Evolutionary conservation across 371 early-diverging fungal species (phyloP), one percentile per base, ranked within the genome.

Genomic region (Syncephalastrum sp.): DNA sequence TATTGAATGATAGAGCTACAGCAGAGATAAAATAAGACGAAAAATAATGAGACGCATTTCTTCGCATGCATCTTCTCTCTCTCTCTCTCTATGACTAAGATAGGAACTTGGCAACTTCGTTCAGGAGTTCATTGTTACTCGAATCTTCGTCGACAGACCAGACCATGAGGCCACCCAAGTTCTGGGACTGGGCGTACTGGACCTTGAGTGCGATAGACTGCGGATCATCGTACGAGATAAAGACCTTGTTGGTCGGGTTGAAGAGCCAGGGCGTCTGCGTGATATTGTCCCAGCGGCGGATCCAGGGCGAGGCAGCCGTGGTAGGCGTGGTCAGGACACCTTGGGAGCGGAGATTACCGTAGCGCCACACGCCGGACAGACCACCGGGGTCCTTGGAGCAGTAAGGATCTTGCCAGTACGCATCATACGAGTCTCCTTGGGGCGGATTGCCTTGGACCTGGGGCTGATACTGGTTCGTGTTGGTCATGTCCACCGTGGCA

Each of bases 221-320:
- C 12, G 81, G 85, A 49, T 86, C 85, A 38, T 85, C 85, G 47
- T 85, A 85, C 7, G 85, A 81, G 25, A 86, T 74, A 47, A 82
- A 85, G 8, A 66, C 60, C 29, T 77, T 82, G 59, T 66, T 79
- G 1, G 61, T 56, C 16, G 82, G 76, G 54, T 79, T 82, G 46
- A 75, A 85, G 45, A 85, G 52, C 85, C 85, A 85, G 27, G 85
- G 85, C 1, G 85, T 85, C 4, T 69, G 59, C 1, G 74, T 70
- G 16, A 16, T 57, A 4, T 68, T 60, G 41, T 85, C 85, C 73
- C 75, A 83, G 16, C 57, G 59, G 17, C 85, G 72, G 5, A 82
- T 53, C 85, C 85, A 85, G 17, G 77, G 80, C 10, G 79, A 64
- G 2, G 61, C 68, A 1, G 85, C 77, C 2, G 65, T 64, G 6